Base-by-base conservation (phyloP, 2,329 filamentous ascomycete genomes). In the Malbranchea zuffiana region DNA sequence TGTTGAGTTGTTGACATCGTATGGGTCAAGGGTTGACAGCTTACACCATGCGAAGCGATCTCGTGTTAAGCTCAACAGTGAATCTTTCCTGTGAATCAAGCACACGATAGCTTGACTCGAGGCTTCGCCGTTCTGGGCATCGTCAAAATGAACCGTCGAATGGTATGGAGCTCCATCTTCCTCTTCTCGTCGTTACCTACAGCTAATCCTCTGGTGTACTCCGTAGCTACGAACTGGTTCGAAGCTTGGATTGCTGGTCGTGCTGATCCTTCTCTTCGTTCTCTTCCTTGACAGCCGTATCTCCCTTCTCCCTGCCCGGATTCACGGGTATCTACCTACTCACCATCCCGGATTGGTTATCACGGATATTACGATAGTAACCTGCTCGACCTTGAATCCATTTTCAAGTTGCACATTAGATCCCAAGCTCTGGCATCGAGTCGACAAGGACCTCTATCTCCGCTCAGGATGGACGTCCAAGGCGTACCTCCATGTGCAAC, bases 391-490 rank as follows among this genome's bases (percentile, higher is more conserved):
- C 8, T 50, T 90, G 35, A 90, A 87, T 54, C 54, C 74, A 19
- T 80, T 88, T 41, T 80, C 80, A 3, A 80, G 72, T 29, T 93
- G 84, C 63, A 77, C 76, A 44, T 72, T 90, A 44, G 80, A 90
- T 51, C 60, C 69, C 24, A 64, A 75, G 28, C 66, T 73, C 39
- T 95, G 87, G 87, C 78, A 84, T 49, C 80, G 82, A 32, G 68
- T 95, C 44, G 82, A 93, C 47, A 95, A 94, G 63, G 85, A 95
- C 54, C 71, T 95, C 0, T 90, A 85, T 55, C 72, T 95, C 12
- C 75, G 75, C 43, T 74, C 72, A 41, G 73, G 77, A 35, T 84
- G 83, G 75, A 69, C 82, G 28, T 74, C 75, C 18, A 82, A 73
- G 53, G 85, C 84, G 20, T 95, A 83, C 57, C 59, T 95, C 17